Conservation (phyloP, 2,329 filamentous ascomycete genomes). For the Xylaria sp. region DNA sequence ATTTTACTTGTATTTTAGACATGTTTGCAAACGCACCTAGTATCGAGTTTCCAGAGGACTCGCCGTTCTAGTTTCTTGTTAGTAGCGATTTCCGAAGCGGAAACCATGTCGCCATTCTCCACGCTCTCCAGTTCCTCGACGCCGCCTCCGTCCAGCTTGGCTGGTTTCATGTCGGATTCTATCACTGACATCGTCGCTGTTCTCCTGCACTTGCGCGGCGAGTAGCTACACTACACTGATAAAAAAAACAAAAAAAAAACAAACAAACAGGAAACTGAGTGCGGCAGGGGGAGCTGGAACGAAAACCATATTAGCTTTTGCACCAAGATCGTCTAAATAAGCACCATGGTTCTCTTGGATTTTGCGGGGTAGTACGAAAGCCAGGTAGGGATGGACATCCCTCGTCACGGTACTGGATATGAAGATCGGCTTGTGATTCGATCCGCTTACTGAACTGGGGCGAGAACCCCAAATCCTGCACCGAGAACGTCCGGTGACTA, state of each 20-base stretch:
- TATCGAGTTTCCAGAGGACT: conserved; percentile 65
- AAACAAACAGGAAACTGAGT: neutral
- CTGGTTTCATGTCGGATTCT: conserved; percentile 24
- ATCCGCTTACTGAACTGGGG: neutral
- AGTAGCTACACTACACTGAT: neutral
- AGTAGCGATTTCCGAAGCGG: conserved; percentile 20
- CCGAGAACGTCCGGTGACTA: neutral
- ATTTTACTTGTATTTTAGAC: too few species aligned
- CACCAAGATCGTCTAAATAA: conserved; percentile 17
- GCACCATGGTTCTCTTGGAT: conserved; percentile 3
- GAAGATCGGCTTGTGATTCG: neutral
- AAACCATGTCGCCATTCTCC: conserved; percentile 37
- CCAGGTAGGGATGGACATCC: neutral
- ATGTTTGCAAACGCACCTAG: conserved; percentile 52
- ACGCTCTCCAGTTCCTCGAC: conserved; percentile 43
- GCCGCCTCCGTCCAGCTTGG: conserved; percentile 8
- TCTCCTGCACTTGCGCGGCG: neutral
- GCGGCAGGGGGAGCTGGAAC: neutral
- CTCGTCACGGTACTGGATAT: neutral
- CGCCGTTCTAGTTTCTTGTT: conserved; percentile 51
- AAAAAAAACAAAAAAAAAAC: too few species aligned
- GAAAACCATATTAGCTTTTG: neutral
- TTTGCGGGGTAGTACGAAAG: conserved; percentile 25
- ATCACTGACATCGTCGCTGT: conserved; percentile 25
- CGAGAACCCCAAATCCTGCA: neutral